Base-by-base conservation (phyloP, 1,139 yeast genomes). In the Candida buenavistaensis region DNA sequence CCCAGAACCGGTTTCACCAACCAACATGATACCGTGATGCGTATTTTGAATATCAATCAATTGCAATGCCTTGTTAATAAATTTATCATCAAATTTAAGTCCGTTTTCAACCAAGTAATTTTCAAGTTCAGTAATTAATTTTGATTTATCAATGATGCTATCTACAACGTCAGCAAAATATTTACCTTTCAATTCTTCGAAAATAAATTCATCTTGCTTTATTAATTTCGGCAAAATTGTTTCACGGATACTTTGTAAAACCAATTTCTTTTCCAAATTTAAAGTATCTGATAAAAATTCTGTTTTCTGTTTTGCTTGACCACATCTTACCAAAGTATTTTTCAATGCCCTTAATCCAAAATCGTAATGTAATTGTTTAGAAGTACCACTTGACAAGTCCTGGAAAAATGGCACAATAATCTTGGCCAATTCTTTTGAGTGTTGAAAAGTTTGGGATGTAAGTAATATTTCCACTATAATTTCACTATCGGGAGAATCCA, bases 271-370 rank as follows among this genome's bases (percentile, higher is more conserved):
- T 43, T 80, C 85, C 4, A 42, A 31, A 10, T 24, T 29, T 32
- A 32, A 26, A 13, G 35, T 20, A 23, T 41, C 44, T 2, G 33
- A 32, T 9, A 6, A 14, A 13, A 8, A 9, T 5, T 26, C 34
- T 4, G 33, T 32, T 8, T 33, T 24, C 32, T 78, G 53, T 40
- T 66, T 70, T 3, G 78, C 52, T 11, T 54, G 48, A 0, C 92
- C 90, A 48, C 90, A 80, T 37, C 72, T 70, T 4, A 67, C 57
- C 27, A 90, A 57, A 1, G 82, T 78, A 29, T 78, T 70, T 51
- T 89, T 90, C 37, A 90, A 57, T 0, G 96, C 82, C 40, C 97
- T 69, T 27, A 90, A 64, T 0, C 97, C 96, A 68, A 92, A 92
- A 50, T 92, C 97, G 50, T 92, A 92, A 54, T 90, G 97, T 2